Base-by-base conservation (phyloP, 179 eudicot species). In the Sideroxylon spinosum region DNA sequence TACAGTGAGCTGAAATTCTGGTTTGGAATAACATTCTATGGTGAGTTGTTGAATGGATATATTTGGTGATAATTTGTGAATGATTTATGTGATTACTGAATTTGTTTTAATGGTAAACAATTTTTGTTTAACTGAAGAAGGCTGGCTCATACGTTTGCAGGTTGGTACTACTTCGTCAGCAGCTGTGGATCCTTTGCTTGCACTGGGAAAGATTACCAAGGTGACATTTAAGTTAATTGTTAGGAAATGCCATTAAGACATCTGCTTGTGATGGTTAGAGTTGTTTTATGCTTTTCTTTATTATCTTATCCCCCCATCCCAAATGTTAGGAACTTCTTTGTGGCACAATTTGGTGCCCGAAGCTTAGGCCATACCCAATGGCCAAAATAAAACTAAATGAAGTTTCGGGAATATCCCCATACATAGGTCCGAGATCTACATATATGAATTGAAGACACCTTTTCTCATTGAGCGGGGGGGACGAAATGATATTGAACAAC, bases 131-230 rank as follows among this genome's bases (percentile, higher is more conserved):
- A 44, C 78, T 70, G 55, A 76, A 22, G 44, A 71, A 50, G 66
- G n/a, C 7, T 73, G 60, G 49, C 49, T 26, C 25, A 26, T 16
- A 52, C 79, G 62, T 23, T 78, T 80, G 78, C 88, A 95, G 98
- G 90, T 95, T 71, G 98, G 98, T 9, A 93, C 95, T 22, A 95
- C 98, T 76, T 95, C 99, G 75, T 93, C 99, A 79, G 89, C 98
- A 50, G 93, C 99, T 71, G 90, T 95, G 75, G 98, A 95, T 81
- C 99, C 98, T 32, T 88, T 95, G 88, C 83, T 74, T 80, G 86
- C 87, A 82, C 85, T 93, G 57, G 95, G 95, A 81, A 84, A 87
- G 75, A 89, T 91, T 77, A 73, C 95, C 32, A 93, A 90, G 91
- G 99, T 91, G 65, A 78, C 29, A 62, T 68, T 49, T 50, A 23